Conservation (phyloP, 1,139 yeast genomes). For the Arxiozyma heterogenica region DNA sequence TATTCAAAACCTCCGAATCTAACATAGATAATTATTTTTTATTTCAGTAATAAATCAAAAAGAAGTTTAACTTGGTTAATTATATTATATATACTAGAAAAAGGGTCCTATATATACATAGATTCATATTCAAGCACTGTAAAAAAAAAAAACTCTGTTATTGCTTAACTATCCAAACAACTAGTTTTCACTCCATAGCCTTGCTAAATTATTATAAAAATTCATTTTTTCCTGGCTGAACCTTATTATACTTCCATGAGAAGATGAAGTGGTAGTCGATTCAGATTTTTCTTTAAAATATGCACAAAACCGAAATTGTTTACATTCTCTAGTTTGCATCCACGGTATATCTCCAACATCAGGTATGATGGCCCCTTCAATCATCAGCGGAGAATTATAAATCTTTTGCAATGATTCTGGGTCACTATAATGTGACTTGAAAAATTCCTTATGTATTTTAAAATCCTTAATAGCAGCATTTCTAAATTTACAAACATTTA, state of each 20-base stretch:
- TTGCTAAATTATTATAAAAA: not conserved
- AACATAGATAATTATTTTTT: too few species aligned
- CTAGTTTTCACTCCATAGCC: not conserved
- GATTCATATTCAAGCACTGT: too few species aligned
- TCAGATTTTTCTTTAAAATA: constrained; percentile 8
- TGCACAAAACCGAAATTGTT: constrained; percentile 28
- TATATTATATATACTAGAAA: not conserved
- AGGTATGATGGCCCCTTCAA: constrained; percentile 14
- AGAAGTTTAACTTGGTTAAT: too few species aligned
- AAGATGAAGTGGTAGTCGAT: not conserved
- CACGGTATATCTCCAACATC: constrained; percentile 17
- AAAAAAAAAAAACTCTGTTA: too few species aligned
- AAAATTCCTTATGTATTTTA: constrained; percentile 24
- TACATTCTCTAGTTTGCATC: constrained; percentile 26
- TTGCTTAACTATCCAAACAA: not conserved
- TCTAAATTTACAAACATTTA: constrained; percentile 43
- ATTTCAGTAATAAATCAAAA: too few species aligned
- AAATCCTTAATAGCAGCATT: constrained; percentile 34
- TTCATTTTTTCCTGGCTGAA: not conserved
- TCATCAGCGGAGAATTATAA: constrained; percentile 20
- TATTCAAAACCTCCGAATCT: not conserved
- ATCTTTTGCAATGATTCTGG: constrained; percentile 27
- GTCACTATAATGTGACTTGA: constrained; percentile 31
- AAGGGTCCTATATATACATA: not conserved
- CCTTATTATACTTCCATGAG: not conserved